Conservation (phyloP, 2,329 filamentous ascomycete genomes). For the Endothia cerciana region DNA sequence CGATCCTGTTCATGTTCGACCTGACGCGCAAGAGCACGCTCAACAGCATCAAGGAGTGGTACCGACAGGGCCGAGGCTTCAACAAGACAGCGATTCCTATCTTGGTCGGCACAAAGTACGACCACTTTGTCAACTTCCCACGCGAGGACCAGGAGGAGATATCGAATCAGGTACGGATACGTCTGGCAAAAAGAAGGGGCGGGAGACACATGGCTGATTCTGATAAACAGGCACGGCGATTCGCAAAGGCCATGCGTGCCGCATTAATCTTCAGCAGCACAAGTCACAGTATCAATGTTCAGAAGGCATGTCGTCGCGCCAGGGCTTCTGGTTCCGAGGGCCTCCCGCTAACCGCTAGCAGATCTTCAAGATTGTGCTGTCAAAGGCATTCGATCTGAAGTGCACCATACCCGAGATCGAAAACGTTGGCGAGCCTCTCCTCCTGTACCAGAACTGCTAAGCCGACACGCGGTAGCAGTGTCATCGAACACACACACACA, state of each 20-base stretch:
- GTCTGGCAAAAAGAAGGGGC: slow-evolving; percentile 25
- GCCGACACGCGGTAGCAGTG: not conserved
- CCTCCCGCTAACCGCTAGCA: slow-evolving; percentile 43
- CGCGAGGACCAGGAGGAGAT: slow-evolving; percentile 98
- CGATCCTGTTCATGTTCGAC: slow-evolving; percentile 99
- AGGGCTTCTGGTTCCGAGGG: not conserved
- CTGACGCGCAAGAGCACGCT: slow-evolving; percentile 96
- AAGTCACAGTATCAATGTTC: slow-evolving; percentile 98
- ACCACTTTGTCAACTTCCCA: slow-evolving; percentile 99
- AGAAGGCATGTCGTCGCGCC: slow-evolving; percentile 70
- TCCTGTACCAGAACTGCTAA: slow-evolving; percentile 78
- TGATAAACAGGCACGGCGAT: slow-evolving; percentile 76
- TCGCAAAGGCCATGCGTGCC: slow-evolving; percentile 97
- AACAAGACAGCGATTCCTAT: slow-evolving; percentile 99
- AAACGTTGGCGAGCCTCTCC: slow-evolving; percentile 91
- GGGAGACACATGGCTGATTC: slow-evolving; percentile 30
- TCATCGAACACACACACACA: not conserved
- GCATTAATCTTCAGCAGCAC: slow-evolving; percentile 98
- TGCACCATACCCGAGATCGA: slow-evolving; percentile 99
- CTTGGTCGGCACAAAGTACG: slow-evolving; percentile 95
- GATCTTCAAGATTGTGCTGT: slow-evolving; percentile 99
- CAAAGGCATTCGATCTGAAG: slow-evolving; percentile 97
- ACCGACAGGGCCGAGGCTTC: slow-evolving; percentile 94
- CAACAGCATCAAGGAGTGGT: slow-evolving; percentile 99
- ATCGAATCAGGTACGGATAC: slow-evolving; percentile 75